Conservation (phyloP, 345 rosid genomes). For the Nephelium lappaceum region DNA sequence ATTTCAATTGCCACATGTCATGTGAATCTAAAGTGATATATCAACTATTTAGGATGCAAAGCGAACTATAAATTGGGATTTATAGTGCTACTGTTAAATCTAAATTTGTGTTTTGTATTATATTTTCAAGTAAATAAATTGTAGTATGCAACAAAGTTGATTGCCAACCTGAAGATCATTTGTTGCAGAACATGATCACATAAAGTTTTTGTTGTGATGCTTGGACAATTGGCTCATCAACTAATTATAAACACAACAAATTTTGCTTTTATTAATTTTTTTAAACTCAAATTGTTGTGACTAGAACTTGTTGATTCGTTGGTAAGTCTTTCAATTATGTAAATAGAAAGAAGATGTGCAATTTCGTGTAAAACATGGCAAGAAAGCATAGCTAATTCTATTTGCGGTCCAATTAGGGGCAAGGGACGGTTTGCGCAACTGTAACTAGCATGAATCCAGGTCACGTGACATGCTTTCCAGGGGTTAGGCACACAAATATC, state of each 20-base stretch:
- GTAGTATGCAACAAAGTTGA: neutral
- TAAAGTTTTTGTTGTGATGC: too few relatives aligned
- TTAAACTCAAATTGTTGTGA: too few relatives aligned
- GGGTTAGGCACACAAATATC: constrained; percentile 16
- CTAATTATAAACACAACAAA: too few relatives aligned
- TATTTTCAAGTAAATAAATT: neutral
- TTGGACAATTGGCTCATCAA: neutral
- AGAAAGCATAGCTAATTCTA: neutral
- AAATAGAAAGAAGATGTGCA: neutral
- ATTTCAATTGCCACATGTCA: too few relatives aligned
- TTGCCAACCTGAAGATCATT: neutral
- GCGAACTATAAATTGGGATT: too few relatives aligned
- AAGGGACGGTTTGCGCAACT: neutral
- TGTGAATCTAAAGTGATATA: too few relatives aligned
- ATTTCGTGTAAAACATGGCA: neutral
- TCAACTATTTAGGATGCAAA: too few relatives aligned
- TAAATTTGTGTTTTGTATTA: neutral
- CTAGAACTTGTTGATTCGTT: too few relatives aligned
- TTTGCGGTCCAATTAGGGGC: neutral
- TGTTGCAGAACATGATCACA: neutral
- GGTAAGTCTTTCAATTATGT: neutral
- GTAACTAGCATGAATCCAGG: constrained; percentile 13
- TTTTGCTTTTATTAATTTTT: too few relatives aligned
- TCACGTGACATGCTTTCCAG: constrained; percentile 34
- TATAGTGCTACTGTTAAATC: neutral